Evolutionary conservation across 192 early-diverging fungal species (phyloP), one percentile per base, ranked within the genome.

Genomic region (Gaertneriomyces semiglobifer): DNA sequence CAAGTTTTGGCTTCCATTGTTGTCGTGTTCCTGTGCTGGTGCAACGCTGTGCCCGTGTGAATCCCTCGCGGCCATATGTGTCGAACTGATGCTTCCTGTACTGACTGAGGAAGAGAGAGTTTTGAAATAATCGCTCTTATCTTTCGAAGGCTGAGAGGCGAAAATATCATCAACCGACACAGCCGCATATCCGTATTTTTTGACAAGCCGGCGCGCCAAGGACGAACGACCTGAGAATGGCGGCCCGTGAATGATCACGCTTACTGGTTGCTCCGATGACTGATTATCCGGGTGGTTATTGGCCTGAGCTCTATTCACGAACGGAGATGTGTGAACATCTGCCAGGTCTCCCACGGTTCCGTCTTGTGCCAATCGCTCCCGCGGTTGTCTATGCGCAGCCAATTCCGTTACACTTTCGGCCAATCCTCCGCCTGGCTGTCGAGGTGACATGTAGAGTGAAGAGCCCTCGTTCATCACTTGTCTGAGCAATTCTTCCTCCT

Each of bases 201-300:
- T 67, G 7, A 59, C 53, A 16, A 85, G 65, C 16, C 47, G 55
- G 58, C 66, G 62, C 10, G 80, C 77, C 55, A 82, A 80, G 4
- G 77, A 71, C 4, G 72, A 76, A 16, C 74, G 81, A 62, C 84
- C 84, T 18, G 78, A 78, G 50, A 74, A 74, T 20, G 84, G 84
- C 14, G 84, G 81, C 6, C 84, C 84, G 63, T 85, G 77, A 18
- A 85, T 44, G 12, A 85, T 75, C 10, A 84, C 62, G 44, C 43
- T 66, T 6, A 66, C 18, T 7, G 50, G 5, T 14, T 39, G 51
- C 39, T 65, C 63, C 14, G 44, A 25, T 18, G 63, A 16, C 20
- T 48, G n/a, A 39, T 33, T 33, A 39, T 16, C 38, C 2, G 55
- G 4, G 39, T 33, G 16, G 14, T 57, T 39, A 39, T 57, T 57